phyloP scores from a whole-genome alignment of 2,329 filamentous ascomycete genomes.

The Phaeomoniella chlamydospora region DNA sequence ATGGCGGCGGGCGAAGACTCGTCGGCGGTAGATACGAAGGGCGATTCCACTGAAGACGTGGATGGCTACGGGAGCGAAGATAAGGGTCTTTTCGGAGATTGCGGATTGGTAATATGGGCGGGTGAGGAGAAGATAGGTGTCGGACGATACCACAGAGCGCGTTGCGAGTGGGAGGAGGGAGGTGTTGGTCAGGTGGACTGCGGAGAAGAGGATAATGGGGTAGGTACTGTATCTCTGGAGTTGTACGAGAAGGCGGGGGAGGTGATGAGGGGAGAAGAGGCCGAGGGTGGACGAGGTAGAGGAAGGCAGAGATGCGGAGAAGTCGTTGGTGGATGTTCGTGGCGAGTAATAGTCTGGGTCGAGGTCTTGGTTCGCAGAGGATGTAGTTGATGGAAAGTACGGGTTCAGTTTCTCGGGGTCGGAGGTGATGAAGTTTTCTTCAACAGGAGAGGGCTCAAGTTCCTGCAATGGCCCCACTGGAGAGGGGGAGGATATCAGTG shows the following conservation, averaged over 20 bases:
- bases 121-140: slow-evolving; percentile 79
- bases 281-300: slow-evolving; percentile 26
- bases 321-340: slow-evolving; percentile 1
- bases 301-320: slow-evolving; percentile 4
- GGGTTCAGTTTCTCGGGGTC: slow-evolving; percentile 33
- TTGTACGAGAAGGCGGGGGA: slow-evolving; percentile 34
- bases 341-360: too few relatives aligned
- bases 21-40: slow-evolving; percentile 59
- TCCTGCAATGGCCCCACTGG: slow-evolving; percentile 53
- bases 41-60: slow-evolving; percentile 68
- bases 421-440: slow-evolving; percentile 23
- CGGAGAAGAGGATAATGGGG: slow-evolving; percentile 61
- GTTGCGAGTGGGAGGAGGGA: slow-evolving; percentile 66
- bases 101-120: slow-evolving; percentile 84
- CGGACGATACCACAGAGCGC: slow-evolving; percentile 57
- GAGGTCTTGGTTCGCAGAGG: too few relatives aligned
- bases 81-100: slow-evolving; percentile 63
- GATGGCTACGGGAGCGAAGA: slow-evolving; percentile 57
- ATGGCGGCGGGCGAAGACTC: slow-evolving; percentile 58
- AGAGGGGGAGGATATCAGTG: too few relatives aligned
- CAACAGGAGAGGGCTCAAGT: slow-evolving; percentile 72
- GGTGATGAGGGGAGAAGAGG: slow-evolving; percentile 6
- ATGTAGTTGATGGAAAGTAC: slow-evolving; percentile 24
- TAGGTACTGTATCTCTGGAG: slow-evolving; percentile 85
- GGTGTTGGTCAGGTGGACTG: slow-evolving; percentile 67